These are phyloP conservation scores for Aspergillus sp. DNA, from an alignment of 2,329 filamentous ascomycete species.

Conservation along the genomic window DNA sequence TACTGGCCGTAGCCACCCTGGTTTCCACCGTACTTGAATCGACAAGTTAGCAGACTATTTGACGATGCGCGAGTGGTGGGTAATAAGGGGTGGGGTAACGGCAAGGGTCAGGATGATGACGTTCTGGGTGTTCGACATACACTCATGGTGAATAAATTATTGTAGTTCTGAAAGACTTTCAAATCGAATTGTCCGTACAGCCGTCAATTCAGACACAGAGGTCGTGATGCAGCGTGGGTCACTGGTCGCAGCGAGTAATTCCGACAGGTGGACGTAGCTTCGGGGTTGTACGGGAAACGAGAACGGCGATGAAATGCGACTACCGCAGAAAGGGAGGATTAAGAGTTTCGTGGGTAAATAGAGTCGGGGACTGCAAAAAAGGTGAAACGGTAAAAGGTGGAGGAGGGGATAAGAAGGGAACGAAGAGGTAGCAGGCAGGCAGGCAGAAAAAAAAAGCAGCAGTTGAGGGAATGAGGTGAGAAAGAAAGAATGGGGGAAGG, in stretches of 20 bases:
- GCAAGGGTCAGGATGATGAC: neutral
- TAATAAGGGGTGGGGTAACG: conserved; percentile 4
- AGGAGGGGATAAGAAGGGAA: neutral
- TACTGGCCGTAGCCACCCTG: conserved; percentile 55
- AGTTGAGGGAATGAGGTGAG: neutral
- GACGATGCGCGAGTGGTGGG: conserved; percentile 1
- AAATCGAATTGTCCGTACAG: neutral
- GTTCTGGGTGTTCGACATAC: conserved; percentile 10
- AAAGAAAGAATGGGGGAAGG: conserved; percentile 2
- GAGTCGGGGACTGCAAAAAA: neutral
- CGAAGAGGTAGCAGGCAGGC: neutral
- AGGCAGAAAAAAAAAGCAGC: neutral
- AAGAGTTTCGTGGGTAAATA: neutral
- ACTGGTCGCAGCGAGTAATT: neutral
- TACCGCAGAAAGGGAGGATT: neutral
- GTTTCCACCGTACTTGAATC: conserved; percentile 29
- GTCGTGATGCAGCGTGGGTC: neutral
- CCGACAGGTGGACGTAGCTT: conserved; percentile 2
- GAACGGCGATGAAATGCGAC: neutral
- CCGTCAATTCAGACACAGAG: neutral
- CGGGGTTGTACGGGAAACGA: conserved; percentile 16
- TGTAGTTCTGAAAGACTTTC: neutral
- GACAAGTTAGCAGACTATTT: conserved; percentile 28
- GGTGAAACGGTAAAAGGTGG: conserved; percentile 1
- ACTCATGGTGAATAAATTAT: conserved; percentile 19